These are phyloP conservation scores for Agaricus subrufescens DNA, from an alignment of 768 basidiomycete species.

Conservation along the genomic window DNA sequence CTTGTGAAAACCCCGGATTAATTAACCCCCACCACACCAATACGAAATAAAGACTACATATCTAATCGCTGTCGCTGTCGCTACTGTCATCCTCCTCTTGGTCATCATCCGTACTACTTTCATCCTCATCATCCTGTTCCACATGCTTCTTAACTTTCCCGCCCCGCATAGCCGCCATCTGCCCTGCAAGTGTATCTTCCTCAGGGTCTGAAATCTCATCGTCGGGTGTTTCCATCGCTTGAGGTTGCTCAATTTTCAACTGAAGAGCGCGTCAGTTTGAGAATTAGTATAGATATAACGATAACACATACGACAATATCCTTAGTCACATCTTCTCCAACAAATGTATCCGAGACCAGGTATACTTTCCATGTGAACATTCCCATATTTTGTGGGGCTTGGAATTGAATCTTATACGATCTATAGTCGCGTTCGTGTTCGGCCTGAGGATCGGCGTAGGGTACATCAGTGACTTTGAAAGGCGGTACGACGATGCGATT, in stretches of 20 bases:
- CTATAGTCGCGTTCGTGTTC: conserved; percentile 55
- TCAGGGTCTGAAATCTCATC: conserved; percentile 99
- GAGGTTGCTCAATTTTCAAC: conserved; percentile 81
- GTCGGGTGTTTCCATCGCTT: conserved; percentile 51
- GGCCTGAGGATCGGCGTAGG: conserved; percentile 44
- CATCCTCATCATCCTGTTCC: conserved; percentile 45
- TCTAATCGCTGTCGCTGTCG: conserved; percentile 25
- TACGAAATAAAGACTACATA: neutral
- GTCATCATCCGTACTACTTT: conserved; percentile 41
- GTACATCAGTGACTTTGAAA: conserved; percentile 74
- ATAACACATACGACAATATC: conserved; percentile 63
- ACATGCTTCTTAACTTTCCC: conserved; percentile 69
- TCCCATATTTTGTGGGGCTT: conserved; percentile 82
- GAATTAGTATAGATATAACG: neutral
- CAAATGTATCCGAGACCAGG: conserved; percentile 82
- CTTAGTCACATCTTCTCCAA: conserved; percentile 70
- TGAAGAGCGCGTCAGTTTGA: conserved; percentile 21
- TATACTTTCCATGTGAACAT: conserved; percentile 87
- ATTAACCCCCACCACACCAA: neutral
- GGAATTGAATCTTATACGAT: conserved; percentile 90
- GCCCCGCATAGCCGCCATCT: conserved; percentile 96
- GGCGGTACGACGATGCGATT: conserved; percentile 87
- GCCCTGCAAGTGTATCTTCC: conserved; percentile 92
- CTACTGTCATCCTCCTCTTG: conserved; percentile 50
- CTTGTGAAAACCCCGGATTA: conserved; percentile 9